These are phyloP conservation scores for Aspergillus coremiiformis DNA, from an alignment of 495 filamentous ascomycete species.

Conservation along the genomic window DNA sequence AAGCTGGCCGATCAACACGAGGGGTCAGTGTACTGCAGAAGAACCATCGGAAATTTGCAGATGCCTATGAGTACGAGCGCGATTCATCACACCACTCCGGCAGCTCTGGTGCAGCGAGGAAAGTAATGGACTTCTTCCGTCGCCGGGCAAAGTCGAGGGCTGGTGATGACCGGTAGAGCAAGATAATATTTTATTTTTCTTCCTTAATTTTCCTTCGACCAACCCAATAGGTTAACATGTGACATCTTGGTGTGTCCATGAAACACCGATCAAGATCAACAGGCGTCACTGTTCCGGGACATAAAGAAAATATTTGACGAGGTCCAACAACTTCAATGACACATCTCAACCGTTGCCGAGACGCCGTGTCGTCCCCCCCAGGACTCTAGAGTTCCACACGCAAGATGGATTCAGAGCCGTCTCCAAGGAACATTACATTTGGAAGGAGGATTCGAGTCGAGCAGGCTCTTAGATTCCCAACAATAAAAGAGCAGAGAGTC, in stretches of 20 bases:
- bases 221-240: neutral
- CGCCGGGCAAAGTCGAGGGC: slow-evolving; percentile 69
- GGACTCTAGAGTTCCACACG: slow-evolving; percentile 6
- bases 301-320: slow-evolving; percentile 6
- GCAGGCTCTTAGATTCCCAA: slow-evolving; percentile 18
- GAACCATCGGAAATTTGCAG: slow-evolving; percentile 73
- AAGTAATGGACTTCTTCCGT: slow-evolving; percentile 98
- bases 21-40: slow-evolving; percentile 64
- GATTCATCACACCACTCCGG: slow-evolving; percentile 63
- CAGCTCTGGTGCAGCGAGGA: slow-evolving; percentile 74
- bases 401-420: slow-evolving; percentile 13
- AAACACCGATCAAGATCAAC: slow-evolving; percentile 8
- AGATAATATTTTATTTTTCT: neutral
- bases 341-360: neutral
- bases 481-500: slow-evolving; percentile 32
- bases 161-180: slow-evolving; percentile 46
- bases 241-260: slow-evolving; percentile 3
- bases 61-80: slow-evolving; percentile 78
- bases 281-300: slow-evolving; percentile 7
- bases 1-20: slow-evolving; percentile 37
- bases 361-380: slow-evolving; percentile 2
- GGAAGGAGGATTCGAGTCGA: slow-evolving; percentile 21
- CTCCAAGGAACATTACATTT: slow-evolving; percentile 14
- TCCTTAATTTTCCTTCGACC: neutral
- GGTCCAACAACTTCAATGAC: slow-evolving; percentile 6